Evolutionary conservation across 495 filamentous ascomycete genomes (phyloP).

Genomic region (Parathielavia appendiculata): DNA sequence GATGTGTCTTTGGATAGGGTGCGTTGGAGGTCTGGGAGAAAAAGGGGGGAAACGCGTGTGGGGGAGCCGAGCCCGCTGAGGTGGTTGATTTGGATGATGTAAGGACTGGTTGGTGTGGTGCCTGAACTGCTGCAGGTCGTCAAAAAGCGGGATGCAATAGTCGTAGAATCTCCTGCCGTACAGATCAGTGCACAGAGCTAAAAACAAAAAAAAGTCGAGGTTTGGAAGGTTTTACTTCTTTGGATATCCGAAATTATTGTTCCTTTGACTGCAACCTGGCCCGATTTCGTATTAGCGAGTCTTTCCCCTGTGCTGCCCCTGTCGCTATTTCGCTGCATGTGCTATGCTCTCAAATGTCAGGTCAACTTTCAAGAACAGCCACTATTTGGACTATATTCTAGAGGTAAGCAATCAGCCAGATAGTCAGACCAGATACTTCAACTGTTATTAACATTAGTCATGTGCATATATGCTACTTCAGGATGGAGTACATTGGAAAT

Average conservation of each 20-base stretch:
- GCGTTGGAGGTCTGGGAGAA: conserved; percentile 8
- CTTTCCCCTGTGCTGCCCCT: conserved; percentile 2
- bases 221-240: conserved; percentile 3
- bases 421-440: no score
- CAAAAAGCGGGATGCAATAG: background rate
- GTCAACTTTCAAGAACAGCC: no score
- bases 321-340: no score
- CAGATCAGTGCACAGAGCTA: conserved; percentile 1
- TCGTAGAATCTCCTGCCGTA: conserved; percentile 1
- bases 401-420: no score
- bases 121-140: background rate
- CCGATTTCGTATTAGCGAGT: conserved; percentile 2
- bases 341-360: no score
- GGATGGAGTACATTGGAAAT: no score
- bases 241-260: background rate
- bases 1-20: conserved; percentile 2
- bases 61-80: no score
- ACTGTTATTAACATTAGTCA: no score
- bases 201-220: conserved; percentile 4
- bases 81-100: no score
- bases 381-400: no score
- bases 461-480: no score
- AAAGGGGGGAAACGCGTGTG: background rate
- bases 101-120: background rate
- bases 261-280: conserved; percentile 19